A percentile compares a stretch with the other conserved stretches of the same genome.
Conservation (phyloP, 108 stramenopile species). For the Aurantiochytrium sp. region DNA sequence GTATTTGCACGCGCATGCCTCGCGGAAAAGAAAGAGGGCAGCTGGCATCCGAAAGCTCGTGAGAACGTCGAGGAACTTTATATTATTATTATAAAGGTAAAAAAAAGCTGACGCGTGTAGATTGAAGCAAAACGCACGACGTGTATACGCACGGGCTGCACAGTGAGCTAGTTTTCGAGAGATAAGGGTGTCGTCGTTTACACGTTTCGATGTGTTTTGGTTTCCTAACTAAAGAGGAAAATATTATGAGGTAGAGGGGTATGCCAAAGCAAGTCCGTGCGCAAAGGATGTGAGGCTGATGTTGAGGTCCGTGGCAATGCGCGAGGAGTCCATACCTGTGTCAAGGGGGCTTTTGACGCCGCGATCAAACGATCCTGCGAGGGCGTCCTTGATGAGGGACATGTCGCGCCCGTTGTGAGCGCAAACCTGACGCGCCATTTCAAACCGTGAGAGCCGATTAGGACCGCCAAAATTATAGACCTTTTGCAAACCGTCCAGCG, state of each 20-base stretch:
- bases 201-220: no score
- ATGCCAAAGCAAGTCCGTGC: background rate
- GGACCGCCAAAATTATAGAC: constrained; percentile 7
- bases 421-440: background rate
- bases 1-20: no score
- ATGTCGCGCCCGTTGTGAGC: background rate
- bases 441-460: background rate
- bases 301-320: background rate
- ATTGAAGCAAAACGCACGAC: no score
- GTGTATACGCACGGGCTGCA: no score
- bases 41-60: no score
- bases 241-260: background rate
- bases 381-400: background rate
- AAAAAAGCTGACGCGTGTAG: no score
- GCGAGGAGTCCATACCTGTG: constrained; percentile 5
- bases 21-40: no score
- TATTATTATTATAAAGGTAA: no score
- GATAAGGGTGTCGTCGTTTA: no score
- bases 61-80: no score
- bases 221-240: no score
- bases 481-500: background rate
- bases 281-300: background rate
- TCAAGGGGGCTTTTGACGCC: background rate
- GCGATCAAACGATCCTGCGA: background rate
- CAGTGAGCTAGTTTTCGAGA: no score